A percentile compares a stretch with the other conserved stretches of the same genome.
These are phyloP conservation scores for Geotrichum cucujoidarum DNA, from an alignment of 1,139 yeast genomes.

Conservation along the genomic window DNA sequence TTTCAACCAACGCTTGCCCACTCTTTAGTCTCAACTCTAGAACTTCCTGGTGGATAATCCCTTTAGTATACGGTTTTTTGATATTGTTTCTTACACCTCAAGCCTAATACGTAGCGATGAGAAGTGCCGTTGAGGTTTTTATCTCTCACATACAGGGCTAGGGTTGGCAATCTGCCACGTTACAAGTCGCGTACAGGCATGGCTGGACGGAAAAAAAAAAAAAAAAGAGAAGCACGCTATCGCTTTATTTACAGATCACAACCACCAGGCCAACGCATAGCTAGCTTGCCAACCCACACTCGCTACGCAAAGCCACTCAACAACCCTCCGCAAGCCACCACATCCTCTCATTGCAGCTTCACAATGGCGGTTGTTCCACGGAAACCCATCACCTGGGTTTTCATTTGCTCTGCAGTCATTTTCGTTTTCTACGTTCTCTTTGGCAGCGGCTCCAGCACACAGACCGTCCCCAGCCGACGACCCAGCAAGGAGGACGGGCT, in stretches of 20 bases:
- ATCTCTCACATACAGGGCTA: background rate
- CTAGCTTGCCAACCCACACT: background rate
- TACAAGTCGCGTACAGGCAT: background rate
- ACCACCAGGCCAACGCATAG: background rate
- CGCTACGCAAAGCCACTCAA: too few relatives aligned
- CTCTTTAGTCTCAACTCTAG: too few relatives aligned
- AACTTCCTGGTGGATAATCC: too few relatives aligned
- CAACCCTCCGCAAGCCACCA: background rate
- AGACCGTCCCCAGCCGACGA: constrained; percentile 1
- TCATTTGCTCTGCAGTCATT: background rate
- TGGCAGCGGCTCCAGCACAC: constrained; percentile 7
- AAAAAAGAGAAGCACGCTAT: background rate
- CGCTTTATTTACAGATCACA: background rate
- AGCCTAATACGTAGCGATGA: too few relatives aligned
- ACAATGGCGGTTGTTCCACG: constrained; percentile 4
- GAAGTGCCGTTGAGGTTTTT: too few relatives aligned
- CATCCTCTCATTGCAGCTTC: background rate
- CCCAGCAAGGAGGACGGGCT: constrained; percentile 5
- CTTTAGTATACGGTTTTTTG: too few relatives aligned
- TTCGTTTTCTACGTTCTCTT: constrained; percentile 2
- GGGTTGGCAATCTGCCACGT: constrained; percentile 3
- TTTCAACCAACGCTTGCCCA: too few relatives aligned
- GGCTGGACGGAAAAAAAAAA: background rate
- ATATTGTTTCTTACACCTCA: too few relatives aligned
- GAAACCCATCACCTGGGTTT: constrained; percentile 3